Percentiles rank a stretch among this genome's conserved stretches.
Evolutionary conservation across 2,329 filamentous ascomycete genomes (phyloP).

Genomic region (Setomelanomma holmii): DNA sequence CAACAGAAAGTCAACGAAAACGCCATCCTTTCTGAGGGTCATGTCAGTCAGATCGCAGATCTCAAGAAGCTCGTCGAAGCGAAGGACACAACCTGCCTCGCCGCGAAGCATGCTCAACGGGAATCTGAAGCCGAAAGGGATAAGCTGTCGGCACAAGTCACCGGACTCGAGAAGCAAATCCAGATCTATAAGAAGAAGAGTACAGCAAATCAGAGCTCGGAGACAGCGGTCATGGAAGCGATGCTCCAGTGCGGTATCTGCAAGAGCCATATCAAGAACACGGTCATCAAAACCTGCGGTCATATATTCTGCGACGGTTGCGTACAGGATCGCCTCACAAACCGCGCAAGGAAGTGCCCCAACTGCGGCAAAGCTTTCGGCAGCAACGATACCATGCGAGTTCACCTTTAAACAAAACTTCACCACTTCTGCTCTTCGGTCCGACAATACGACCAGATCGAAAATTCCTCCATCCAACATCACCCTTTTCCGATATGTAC

Average conservation of each 20-base stretch:
- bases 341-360: conserved; percentile 92
- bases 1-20: conserved; percentile 76
- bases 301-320: conserved; percentile 93
- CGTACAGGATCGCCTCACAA: conserved; percentile 85
- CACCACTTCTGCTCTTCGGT: background rate
- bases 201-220: conserved; percentile 78
- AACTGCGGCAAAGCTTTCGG: conserved; percentile 94
- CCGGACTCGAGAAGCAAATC: conserved; percentile 80
- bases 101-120: conserved; percentile 68
- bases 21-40: conserved; percentile 71
- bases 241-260: conserved; percentile 91
- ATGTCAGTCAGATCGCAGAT: conserved; percentile 78
- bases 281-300: conserved; percentile 89
- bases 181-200: conserved; percentile 87
- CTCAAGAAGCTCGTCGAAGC: conserved; percentile 75
- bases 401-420: conserved; percentile 38
- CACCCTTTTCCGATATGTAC: conserved; percentile 2
- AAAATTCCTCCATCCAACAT: too few species aligned
- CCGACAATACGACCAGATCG: too few species aligned
- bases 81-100: conserved; percentile 74
- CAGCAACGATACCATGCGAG: conserved; percentile 82
- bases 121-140: conserved; percentile 76
- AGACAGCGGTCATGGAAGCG: conserved; percentile 80
- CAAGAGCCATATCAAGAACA: conserved; percentile 92
- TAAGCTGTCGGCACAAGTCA: conserved; percentile 76